These are phyloP conservation scores for Sclerotinia trifoliorum DNA, from an alignment of 2,329 filamentous ascomycete species.

Conservation along the genomic window DNA sequence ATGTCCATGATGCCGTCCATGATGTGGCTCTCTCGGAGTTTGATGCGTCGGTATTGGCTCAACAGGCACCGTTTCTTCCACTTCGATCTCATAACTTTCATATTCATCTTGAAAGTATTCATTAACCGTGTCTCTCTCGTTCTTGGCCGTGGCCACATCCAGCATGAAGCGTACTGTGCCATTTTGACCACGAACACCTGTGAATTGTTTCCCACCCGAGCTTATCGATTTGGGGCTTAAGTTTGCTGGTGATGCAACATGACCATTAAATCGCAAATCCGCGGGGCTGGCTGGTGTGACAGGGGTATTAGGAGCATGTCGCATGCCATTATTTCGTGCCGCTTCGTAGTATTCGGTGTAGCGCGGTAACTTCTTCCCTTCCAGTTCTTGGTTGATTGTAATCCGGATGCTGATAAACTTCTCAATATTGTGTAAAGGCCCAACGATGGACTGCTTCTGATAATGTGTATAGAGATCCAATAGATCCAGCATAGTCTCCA, in stretches of 20 bases:
- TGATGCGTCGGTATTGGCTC: conserved; percentile 24
- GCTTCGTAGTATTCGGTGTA: conserved; percentile 58
- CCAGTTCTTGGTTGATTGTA: conserved; percentile 76
- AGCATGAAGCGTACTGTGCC: conserved; percentile 89
- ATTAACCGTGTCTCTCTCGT: conserved; percentile 66
- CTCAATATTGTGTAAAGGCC: conserved; percentile 68
- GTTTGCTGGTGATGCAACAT: conserved; percentile 36
- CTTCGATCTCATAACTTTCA: conserved; percentile 74
- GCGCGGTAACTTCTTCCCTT: conserved; percentile 59
- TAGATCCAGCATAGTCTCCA: conserved; percentile 85
- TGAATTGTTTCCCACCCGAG: conserved; percentile 31
- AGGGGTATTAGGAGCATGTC: conserved; percentile 40
- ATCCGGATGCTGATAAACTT: conserved; percentile 86
- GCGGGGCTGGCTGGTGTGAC: conserved; percentile 40
- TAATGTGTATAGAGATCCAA: conserved; percentile 92
- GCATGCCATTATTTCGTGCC: conserved; percentile 38
- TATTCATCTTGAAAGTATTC: conserved; percentile 71
- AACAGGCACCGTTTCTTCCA: conserved; percentile 57
- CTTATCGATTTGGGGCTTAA: conserved; percentile 38
- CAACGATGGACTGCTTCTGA: conserved; percentile 70
- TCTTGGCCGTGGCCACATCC: conserved; percentile 70
- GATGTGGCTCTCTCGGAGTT: conserved; percentile 26
- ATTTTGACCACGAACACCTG: conserved; percentile 49
- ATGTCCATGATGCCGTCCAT: conserved; percentile 22
- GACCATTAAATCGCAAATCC: conserved; percentile 37